Base-by-base conservation (phyloP, 805 yeast genomes). In the Myxozyma sirexii region DNA sequence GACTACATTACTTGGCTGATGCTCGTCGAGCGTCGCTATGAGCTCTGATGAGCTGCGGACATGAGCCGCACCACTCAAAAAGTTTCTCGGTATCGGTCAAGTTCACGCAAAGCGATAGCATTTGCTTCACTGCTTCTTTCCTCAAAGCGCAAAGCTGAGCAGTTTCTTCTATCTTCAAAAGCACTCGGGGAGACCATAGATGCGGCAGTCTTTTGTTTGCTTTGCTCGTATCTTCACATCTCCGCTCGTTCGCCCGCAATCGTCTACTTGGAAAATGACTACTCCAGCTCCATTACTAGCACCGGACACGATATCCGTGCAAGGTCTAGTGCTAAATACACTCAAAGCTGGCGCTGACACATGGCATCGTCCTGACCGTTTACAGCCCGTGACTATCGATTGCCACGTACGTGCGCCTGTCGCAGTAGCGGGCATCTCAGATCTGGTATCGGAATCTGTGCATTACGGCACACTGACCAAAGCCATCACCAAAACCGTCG, bases 401-500 rank as follows among this genome's bases (percentile, higher is more conserved):
- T 78, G 88, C 26, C 77, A 79, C 45, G 79, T 89, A 62, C 75
- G 76, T 35, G 88, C 96, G 0, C 84, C 85, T 67, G 87, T 92
- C 68, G 77, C 81, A 24, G 76, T 81, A 56, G 92, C 97, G n/a
- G 84, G 93, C n/a, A 74, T 75, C 12, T 82, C 85, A 0, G 98
- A 93, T 74, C 93, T 92, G 69, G 78, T 93, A 67, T 82, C 83
- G 60, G 84, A 87, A 68, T 87, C 97, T 4, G 81, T 93, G 64
- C 93, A 93, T 73, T 93, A 93, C 73, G 97, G 97, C 1, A 91
- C 85, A 3, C 80, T 93, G 3, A 83, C 93, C 3, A 78, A 90
- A 52, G 82, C 83, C 42, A 75, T 93, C n/a, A 72, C 81, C 41
- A 76, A 78, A 4, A 81, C 74, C 64, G 81, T 88, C 63, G 81